Evolutionary conservation across 441 rosid species (phyloP), one percentile per base, ranked within the genome.

Genomic region (Viola pubescens): DNA sequence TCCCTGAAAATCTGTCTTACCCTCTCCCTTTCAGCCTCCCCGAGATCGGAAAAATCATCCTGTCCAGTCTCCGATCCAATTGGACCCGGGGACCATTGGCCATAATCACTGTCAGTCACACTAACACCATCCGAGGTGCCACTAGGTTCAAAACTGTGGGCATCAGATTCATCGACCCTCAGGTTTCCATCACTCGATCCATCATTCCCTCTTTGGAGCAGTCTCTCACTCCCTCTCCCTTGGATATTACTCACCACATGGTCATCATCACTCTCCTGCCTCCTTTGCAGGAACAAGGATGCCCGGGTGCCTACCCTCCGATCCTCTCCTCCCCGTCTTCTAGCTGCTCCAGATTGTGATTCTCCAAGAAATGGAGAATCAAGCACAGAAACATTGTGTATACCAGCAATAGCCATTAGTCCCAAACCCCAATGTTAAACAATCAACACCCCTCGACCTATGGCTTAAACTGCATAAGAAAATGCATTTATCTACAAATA

Each of bases 261-360:
- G 50, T 85, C 91, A 78, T 87, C 94, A 85, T 85, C 97, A 39
- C 85, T 78, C 68, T 87, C 98, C 75, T 88, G 81, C 95, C 94
- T 80, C 88, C 79, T 92, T 76, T 83, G 89, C 74, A 84, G 70
- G 61, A 84, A 75, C 9, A 94, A 75, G 57, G 98, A 82, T 44
- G 98, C 82, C 74, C 79, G 83, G 76, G 82, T 79, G 76, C 80
- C 77, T 37, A 66, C 42, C 59, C 87, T 80, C 55, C 80, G 88
- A 16, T 75, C 87, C 62, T 76, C 79, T 43, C 70, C 79, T 43
- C 70, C 89, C 62, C 9, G 72, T 41, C 72, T 80, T 63, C 84
- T 73, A 26, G 82, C 71, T 40, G 56, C 65, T 37, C 75, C 85
- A 43, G 88, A 73, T 56, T 70, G 86, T 63, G 96, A 74, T 55